A percentile compares a stretch with the other conserved stretches of the same genome.
Conservation (phyloP, 768 basidiomycete species). For the Rhodotorula taiwanensis region DNA sequence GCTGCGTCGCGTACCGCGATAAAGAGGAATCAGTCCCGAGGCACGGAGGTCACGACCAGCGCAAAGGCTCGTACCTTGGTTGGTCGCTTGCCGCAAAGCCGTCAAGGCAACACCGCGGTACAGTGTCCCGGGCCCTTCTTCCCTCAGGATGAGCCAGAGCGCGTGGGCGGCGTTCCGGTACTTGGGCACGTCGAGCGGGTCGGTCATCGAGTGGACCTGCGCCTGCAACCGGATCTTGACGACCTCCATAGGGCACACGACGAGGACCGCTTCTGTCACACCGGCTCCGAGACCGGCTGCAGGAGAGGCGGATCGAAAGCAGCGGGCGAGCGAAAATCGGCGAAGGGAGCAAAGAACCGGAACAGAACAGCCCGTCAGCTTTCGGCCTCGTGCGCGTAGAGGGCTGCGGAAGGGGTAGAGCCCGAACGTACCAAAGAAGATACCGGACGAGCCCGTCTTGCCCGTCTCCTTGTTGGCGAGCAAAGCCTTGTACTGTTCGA, state of each 20-base stretch:
- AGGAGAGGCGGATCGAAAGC: background rate
- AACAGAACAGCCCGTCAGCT: too few species aligned
- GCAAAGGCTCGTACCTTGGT: slow-evolving; percentile 61
- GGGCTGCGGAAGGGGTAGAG: too few species aligned
- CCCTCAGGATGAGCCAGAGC: slow-evolving; percentile 83
- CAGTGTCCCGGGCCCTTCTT: slow-evolving; percentile 75
- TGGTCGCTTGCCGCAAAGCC: slow-evolving; percentile 91
- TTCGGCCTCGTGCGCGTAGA: too few species aligned
- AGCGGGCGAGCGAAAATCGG: too few species aligned
- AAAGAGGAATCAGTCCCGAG: too few species aligned
- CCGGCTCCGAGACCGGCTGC: slow-evolving; percentile 90
- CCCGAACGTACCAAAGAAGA: slow-evolving; percentile 72
- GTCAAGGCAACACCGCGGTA: slow-evolving; percentile 92
- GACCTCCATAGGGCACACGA: slow-evolving; percentile 98
- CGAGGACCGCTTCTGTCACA: slow-evolving; percentile 84
- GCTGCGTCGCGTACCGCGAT: slow-evolving; percentile 48
- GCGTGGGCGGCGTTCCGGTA: slow-evolving; percentile 97
- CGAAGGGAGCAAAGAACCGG: too few species aligned
- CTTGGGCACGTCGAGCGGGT: slow-evolving; percentile 84
- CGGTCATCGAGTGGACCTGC: slow-evolving; percentile 91
- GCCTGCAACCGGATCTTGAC: slow-evolving; percentile 98
- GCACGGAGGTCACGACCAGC: background rate
- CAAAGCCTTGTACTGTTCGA: slow-evolving; percentile 85
- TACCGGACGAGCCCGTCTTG: slow-evolving; percentile 65
- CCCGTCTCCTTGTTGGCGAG: slow-evolving; percentile 70